Base-by-base conservation (phyloP, 1,284 basidiomycete genomes). In the Tilletia setariae region DNA sequence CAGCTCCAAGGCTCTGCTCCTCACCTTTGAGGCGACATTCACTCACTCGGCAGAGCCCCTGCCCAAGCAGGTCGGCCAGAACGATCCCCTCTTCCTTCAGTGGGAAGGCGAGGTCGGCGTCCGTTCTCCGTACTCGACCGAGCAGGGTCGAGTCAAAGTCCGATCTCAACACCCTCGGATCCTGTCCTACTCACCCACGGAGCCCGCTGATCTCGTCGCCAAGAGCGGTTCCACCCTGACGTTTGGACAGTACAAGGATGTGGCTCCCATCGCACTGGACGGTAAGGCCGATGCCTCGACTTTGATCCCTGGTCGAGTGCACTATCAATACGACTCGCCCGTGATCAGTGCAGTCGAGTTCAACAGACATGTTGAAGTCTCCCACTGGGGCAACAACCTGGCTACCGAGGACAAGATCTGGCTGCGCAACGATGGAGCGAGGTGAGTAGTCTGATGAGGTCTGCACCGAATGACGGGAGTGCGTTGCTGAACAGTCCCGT, bases 371-470 rank as follows among this genome's bases (percentile, higher is more conserved):
- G 93, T 91, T 1, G 94, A 98, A 84, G 89, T 98, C 75, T 94
- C 92, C 72, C 95, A 98, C 83, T 98, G 95, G 96, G 94, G 94
- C 51, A 89, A 89, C 64, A 97, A 95, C 83, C 83, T 98, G 51
- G 95, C 96, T 79, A 90, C 95, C 61, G 88, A 97, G 82, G 94
- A 99, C 83, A 88, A 91, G 62, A 88, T 97, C 70, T 83, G 87
- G 70, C 85, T 98, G 23, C 87, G 88, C 81, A 98, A 98, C 81
- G 90, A 89, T 68, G 95, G 95, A 0, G 92, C 95, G 15, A 83
- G 84, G 92, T 96, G 16, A 35, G 64, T 61, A 30, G 35, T 6
- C 11, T 40, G 4, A 6, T 11, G 35, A 40, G 35, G n/a, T n/a
- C n/a, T n/a, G n/a, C n/a, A n/a, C n/a, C n/a, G n/a, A n/a, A n/a